A percentile compares a stretch with the other conserved stretches of the same genome.
These are phyloP conservation scores for Lagenidium sp. DNA, from an alignment of 352 stramenopile genomes.

Conservation along the genomic window DNA sequence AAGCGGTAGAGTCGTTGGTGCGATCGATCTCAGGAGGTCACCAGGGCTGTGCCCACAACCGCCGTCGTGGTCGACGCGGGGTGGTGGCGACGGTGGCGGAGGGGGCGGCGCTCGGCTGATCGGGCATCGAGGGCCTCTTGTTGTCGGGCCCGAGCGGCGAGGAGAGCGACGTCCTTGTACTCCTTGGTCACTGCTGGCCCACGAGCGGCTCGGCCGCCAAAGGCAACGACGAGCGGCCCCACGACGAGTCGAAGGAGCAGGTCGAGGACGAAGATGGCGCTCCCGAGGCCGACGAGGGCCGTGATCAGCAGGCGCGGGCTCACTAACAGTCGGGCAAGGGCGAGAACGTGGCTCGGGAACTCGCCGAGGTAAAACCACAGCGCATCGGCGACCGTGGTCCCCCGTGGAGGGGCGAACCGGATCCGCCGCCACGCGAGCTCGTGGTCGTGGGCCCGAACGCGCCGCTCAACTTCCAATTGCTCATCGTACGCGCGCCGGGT, in stretches of 20 bases:
- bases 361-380: conserved; percentile 24
- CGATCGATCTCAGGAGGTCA: no score
- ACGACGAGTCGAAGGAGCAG: conserved; percentile 4
- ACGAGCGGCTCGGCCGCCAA: not conserved
- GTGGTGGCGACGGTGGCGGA: no score
- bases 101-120: conserved; percentile 4
- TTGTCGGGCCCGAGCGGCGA: conserved; percentile 14
- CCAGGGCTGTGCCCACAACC: no score
- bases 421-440: conserved; percentile 8
- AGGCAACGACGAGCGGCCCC: not conserved
- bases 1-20: no score
- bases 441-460: conserved; percentile 9
- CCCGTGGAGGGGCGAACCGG: conserved; percentile 1
- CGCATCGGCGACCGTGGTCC: not conserved
- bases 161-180: conserved; percentile 15
- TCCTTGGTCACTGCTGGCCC: conserved; percentile 7
- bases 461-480: conserved; percentile 17
- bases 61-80: no score
- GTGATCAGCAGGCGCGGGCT: conserved; percentile 15
- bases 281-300: conserved; percentile 13
- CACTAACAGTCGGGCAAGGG: conserved; percentile 11
- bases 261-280: conserved; percentile 21
- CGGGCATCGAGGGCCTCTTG: conserved; percentile 15
- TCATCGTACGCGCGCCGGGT: conserved; percentile 16
- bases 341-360: conserved; percentile 15